These are phyloP conservation scores for Zygosaccharomyces pseudobailii DNA, from an alignment of 1,139 yeast species.

Conservation along the genomic window DNA sequence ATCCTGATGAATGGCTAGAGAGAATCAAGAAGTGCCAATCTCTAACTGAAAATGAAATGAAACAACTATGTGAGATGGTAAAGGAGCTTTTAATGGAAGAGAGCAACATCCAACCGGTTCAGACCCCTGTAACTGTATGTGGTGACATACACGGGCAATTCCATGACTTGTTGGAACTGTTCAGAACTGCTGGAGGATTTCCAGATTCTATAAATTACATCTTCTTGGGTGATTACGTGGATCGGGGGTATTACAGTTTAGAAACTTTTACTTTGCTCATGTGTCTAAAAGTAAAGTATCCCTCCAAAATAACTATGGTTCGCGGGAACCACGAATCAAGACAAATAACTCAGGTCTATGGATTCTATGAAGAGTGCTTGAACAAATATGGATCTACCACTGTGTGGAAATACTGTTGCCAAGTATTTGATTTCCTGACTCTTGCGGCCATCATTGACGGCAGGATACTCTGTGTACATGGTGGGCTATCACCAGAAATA, in stretches of 20 bases:
- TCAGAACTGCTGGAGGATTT: slow-evolving; percentile 89
- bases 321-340: slow-evolving; percentile 94
- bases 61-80: slow-evolving; percentile 89
- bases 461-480: slow-evolving; percentile 88
- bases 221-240: slow-evolving; percentile 93
- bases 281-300: slow-evolving; percentile 85
- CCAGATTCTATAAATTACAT: slow-evolving; percentile 75
- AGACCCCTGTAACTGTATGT: slow-evolving; percentile 96
- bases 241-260: slow-evolving; percentile 88
- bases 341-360: slow-evolving; percentile 94
- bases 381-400: slow-evolving; percentile 94
- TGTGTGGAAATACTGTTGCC: slow-evolving; percentile 97
- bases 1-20: slow-evolving; percentile 96
- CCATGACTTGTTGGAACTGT: slow-evolving; percentile 87
- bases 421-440: slow-evolving; percentile 88
- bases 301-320: slow-evolving; percentile 79
- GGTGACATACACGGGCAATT: slow-evolving; percentile 99
- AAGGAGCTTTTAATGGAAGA: slow-evolving; percentile 89
- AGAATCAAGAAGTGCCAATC: slow-evolving; percentile 87
- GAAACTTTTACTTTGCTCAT: slow-evolving; percentile 89
- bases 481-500: slow-evolving; percentile 96
- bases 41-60: slow-evolving; percentile 90
- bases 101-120: slow-evolving; percentile 93
- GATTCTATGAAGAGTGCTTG: slow-evolving; percentile 86
- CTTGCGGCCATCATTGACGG: slow-evolving; percentile 95